Evolutionary conservation across 75 land plant species (phyloP), one percentile per base, ranked within the genome.

Genomic region (Cunninghamia lanceolata): DNA sequence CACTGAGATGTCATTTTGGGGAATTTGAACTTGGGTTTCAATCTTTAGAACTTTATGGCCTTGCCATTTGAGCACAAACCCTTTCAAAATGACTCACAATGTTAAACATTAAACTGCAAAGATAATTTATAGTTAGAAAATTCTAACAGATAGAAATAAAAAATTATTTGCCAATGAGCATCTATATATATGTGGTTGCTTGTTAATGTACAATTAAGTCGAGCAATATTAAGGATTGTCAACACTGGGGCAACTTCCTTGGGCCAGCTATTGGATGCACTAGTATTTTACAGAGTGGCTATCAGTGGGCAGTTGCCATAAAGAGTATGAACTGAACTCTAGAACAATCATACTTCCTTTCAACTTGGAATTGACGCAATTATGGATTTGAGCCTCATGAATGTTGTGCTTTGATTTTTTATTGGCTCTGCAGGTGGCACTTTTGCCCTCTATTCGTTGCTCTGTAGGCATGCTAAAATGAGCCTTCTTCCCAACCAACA

Each of bases 401-500:
- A 46, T 85, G 30, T 47, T 45, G 19, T 54, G 4, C 43, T 34
- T 82, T 66, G 4, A 34, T 32, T 68, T 25, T 63, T 28, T 5
- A 25, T 46, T 75, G 54, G 38, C 66, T 14, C 42, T 89, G 86
- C 88, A 96, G 97, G 98, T 54, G 98, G 98, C 53, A 96, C 98
- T 0, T 96, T 96, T 91, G 96, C 98, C 0, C 81, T 96, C 52
- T 94, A 96, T 45, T 92, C 96, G 3, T 84, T 93, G 28, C 87
- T 95, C 16, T 95, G 96, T 86, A 86, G 98, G 70, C 95, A 94
- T 89, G 96, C 94, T 3, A 92, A 85, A 88, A 83, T 96, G 6
- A 84, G 92, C 39, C 87, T 89, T 75, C 86, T 96, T 10, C 98
- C 98, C 38, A 96, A 96, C 52, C 89, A 91, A 75, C 96, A 96